phyloP scores from a whole-genome alignment of 2,329 filamentous ascomycete species.

The Fusarium continuum region DNA sequence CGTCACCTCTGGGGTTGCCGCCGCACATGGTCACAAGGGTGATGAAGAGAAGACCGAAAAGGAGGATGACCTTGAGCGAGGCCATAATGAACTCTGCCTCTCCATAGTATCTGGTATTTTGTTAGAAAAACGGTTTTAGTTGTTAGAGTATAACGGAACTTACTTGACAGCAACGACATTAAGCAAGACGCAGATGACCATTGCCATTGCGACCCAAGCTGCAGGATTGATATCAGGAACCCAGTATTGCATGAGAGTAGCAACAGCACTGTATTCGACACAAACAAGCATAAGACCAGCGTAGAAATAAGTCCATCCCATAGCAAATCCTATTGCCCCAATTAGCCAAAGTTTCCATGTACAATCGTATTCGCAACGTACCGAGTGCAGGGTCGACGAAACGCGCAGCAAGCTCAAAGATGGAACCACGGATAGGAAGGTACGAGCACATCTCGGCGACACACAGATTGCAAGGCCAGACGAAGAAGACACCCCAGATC shows the following conservation, averaged over 20 bases:
- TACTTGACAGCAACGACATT: conserved; percentile 58
- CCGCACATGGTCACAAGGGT: conserved; percentile 76
- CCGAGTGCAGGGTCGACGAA: conserved; percentile 66
- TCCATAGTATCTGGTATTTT: conserved; percentile 48
- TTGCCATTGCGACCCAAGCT: conserved; percentile 59
- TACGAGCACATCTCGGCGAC: conserved; percentile 68
- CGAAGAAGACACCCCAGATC: conserved; percentile 55
- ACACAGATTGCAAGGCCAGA: conserved; percentile 56
- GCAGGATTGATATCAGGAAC: conserved; percentile 54
- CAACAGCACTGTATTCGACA: conserved; percentile 56
- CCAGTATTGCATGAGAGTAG: conserved; percentile 58
- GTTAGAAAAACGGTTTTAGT: neutral
- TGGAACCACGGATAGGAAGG: conserved; percentile 62
- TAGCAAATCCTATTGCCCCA: conserved; percentile 54
- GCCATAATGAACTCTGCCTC: conserved; percentile 65
- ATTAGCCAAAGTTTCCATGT: neutral
- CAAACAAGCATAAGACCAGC: conserved; percentile 57
- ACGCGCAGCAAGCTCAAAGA: conserved; percentile 63
- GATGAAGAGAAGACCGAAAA: conserved; percentile 66
- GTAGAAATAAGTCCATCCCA: conserved; percentile 63
- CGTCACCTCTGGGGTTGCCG: conserved; percentile 69
- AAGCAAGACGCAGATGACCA: conserved; percentile 56
- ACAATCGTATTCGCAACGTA: neutral
- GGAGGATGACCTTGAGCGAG: conserved; percentile 59
- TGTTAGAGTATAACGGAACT: conserved; percentile 25